These are phyloP conservation scores for Neofusicoccum cordaticola DNA, from an alignment of 2,329 filamentous ascomycete species.

Conservation along the genomic window DNA sequence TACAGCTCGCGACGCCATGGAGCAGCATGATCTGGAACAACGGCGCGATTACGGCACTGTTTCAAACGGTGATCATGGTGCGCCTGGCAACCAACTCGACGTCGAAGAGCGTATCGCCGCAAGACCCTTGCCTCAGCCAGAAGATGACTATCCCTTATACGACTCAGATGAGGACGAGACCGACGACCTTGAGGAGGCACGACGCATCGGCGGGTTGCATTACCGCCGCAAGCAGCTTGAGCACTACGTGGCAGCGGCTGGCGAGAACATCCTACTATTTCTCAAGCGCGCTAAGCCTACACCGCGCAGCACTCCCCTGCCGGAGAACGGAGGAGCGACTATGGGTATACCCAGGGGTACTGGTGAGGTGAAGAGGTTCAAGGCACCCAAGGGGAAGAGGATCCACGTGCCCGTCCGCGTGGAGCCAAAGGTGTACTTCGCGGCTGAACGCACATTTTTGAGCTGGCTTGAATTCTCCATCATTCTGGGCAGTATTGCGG, in stretches of 20 bases:
- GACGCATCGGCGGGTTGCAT: constrained; percentile 69
- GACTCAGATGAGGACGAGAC: constrained; percentile 85
- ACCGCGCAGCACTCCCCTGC: not conserved
- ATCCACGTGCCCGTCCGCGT: constrained; percentile 96
- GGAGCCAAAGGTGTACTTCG: constrained; percentile 97
- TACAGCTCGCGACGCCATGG: constrained; percentile 49
- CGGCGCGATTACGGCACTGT: constrained; percentile 44
- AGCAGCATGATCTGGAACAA: constrained; percentile 50
- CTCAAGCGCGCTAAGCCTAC: constrained; percentile 30
- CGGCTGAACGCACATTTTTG: constrained; percentile 91
- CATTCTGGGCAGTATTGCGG: constrained; percentile 65
- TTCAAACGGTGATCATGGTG: constrained; percentile 29
- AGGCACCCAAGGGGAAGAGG: constrained; percentile 73
- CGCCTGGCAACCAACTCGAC: constrained; percentile 55
- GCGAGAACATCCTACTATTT: constrained; percentile 30
- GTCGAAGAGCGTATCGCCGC: constrained; percentile 78
- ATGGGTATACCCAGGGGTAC: constrained; percentile 44
- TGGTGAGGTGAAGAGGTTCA: constrained; percentile 53
- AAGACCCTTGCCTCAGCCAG: constrained; percentile 52
- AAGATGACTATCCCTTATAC: constrained; percentile 81
- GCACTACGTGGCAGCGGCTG: constrained; percentile 49
- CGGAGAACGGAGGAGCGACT: constrained; percentile 23
- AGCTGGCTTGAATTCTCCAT: constrained; percentile 98
- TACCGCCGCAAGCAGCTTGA: constrained; percentile 61
- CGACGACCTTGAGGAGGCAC: constrained; percentile 71